Base-by-base conservation (phyloP, 495 filamentous ascomycete species). In the Hypomontagnella submonticulosa region DNA sequence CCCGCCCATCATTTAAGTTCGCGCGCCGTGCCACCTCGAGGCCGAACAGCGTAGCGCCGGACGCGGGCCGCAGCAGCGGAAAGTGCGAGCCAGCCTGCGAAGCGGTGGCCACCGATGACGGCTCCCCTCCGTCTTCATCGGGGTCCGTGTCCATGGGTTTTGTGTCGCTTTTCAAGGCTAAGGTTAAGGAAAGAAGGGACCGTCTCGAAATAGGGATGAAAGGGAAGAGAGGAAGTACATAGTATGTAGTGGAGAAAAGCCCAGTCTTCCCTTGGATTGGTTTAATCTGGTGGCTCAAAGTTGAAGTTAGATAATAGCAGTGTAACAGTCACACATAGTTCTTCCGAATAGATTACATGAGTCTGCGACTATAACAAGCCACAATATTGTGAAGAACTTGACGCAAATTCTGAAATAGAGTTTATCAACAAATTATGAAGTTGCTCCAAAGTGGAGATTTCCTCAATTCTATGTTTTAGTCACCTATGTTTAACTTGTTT, bases 1-100 rank as follows among this genome's bases (percentile, higher is more conserved):
- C 75, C 2, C 36, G 56, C 11, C 51, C 34, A 10, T 12, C 16
- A 10, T 12, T 16, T 1, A 72, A 63, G 6, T 16, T 15, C 20
- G 55, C 42, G 30, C 67, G 66, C 0, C 72, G 61, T 33, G 49
- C 61, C 5, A 67, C 41, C 61, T 77, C 75, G 1, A 61, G 61
- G 12, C 64, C 69, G 46, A 71, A 69, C 6, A 80, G 71, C 30
- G 52, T 57, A 8, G 74, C 72, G 11, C 66, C 66, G 0, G 63
- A 65, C 11, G 42, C 16, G 8, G 70, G 67, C 13, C 41, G 44
- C 19, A 42, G 6, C n/a, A 8, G 40, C 40, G 41, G 55, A 41
- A 42, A 51, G 18, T 37, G 62, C 42, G 16, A 42, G 52, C 49
- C 57, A 23, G 46, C 41, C 50, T 53, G 54, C 15, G 60, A 62